Conservation (phyloP, 257 asterid species). For the Fraxinus anomala region DNA sequence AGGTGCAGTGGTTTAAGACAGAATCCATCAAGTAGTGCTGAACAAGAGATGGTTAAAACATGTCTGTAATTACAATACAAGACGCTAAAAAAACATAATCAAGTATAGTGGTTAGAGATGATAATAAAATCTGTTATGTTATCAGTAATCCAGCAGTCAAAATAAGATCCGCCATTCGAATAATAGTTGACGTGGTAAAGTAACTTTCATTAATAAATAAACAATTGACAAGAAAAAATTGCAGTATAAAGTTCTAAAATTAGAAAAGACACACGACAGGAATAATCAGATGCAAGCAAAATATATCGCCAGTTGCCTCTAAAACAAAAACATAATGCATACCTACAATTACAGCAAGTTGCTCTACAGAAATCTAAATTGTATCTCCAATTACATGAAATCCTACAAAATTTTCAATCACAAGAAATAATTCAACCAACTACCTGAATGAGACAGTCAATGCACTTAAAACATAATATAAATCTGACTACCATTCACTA, state of each 20-base stretch:
- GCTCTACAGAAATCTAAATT: not conserved
- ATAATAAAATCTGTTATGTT: conserved; percentile 25
- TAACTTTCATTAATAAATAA: not conserved
- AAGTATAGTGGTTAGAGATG: conserved; percentile 45
- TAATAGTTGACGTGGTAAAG: not conserved
- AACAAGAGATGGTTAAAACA: conserved; percentile 56
- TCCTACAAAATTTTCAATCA: not conserved
- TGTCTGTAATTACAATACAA: conserved; percentile 65
- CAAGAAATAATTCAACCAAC: conserved; percentile 3
- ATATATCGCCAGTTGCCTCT: not conserved
- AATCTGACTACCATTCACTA: not conserved
- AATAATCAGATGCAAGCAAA: not conserved
- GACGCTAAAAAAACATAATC: conserved; percentile 59
- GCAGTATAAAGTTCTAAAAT: not conserved
- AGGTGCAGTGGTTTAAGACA: conserved; percentile 47
- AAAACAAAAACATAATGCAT: not conserved
- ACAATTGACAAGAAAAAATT: not conserved
- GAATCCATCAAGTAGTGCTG: conserved; percentile 63
- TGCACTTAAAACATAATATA: not conserved
- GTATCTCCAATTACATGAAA: not conserved
- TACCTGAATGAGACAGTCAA: not conserved
- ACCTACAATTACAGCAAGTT: not conserved
- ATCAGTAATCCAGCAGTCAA: conserved; percentile 18
- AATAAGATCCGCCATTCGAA: not conserved
- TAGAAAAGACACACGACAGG: not conserved